Conservation (phyloP, 1,284 basidiomycete genomes). For the Amylostereum areolatum region DNA sequence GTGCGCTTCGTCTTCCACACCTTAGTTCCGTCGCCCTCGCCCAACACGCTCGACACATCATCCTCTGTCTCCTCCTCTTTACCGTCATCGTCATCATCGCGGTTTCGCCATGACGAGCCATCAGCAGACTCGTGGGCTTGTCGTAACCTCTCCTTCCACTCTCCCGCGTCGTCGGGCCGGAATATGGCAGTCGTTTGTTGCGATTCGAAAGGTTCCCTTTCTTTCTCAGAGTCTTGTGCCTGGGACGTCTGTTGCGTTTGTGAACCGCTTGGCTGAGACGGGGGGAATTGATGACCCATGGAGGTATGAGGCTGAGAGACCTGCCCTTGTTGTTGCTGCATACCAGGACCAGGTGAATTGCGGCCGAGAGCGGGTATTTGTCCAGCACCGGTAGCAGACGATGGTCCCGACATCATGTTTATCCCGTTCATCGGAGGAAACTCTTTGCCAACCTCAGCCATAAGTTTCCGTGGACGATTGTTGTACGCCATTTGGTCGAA, state of each 20-base stretch:
- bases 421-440: slow-evolving; percentile 63
- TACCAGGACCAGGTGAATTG: slow-evolving; percentile 35
- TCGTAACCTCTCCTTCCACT: slow-evolving; percentile 76
- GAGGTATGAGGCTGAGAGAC: slow-evolving; percentile 4
- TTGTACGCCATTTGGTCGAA: slow-evolving; percentile 71
- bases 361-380: slow-evolving; percentile 45
- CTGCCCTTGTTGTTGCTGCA: slow-evolving; percentile 32
- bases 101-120: slow-evolving; percentile 31
- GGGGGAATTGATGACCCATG: too few relatives aligned
- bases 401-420: slow-evolving; percentile 43
- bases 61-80: slow-evolving; percentile 36
- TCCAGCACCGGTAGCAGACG: slow-evolving; percentile 35
- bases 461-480: slow-evolving; percentile 69
- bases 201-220: slow-evolving; percentile 38
- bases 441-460: slow-evolving; percentile 72
- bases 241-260: slow-evolving; percentile 23
- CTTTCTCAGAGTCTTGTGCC: slow-evolving; percentile 35
- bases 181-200: slow-evolving; percentile 78
- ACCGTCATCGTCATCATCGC: slow-evolving; percentile 52
- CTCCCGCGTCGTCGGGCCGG: slow-evolving; percentile 74
- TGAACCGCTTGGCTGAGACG: too few relatives aligned
- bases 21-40: slow-evolving; percentile 64
- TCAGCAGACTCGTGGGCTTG: slow-evolving; percentile 51
- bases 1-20: slow-evolving; percentile 82
- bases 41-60: slow-evolving; percentile 56